Base-by-base conservation (phyloP, 75 land plant genomes). In the Cunninghamia lanceolata region DNA sequence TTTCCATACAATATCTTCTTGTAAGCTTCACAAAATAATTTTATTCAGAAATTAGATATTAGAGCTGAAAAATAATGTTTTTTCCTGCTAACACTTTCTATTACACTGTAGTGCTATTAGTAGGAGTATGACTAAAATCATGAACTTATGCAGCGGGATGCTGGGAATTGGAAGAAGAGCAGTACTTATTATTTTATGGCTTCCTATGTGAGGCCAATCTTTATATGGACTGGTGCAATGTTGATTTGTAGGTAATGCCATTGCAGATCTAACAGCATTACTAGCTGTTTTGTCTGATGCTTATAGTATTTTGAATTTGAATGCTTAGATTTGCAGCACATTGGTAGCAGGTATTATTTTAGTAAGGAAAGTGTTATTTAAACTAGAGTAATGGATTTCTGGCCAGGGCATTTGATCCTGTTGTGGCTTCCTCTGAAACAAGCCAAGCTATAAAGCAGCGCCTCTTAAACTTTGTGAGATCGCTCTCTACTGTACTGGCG, bases 381-480 rank as follows among this genome's bases (percentile, higher is more conserved):
- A 52, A 19, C 74, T 30, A 38, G n/a, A 10, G 32, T 66, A 28
- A 25, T 75, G 8, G 16, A 17, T 87, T 73, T 86, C 46, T 85
- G 5, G 87, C 73, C 89, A 97, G 99, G 89, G 95, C 89, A 47
- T 89, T 96, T 35, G 95, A 97, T 86, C 94, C 96, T 66, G 82
- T 96, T 38, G 84, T 91, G 43, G 74, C 95, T 50, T 88, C 98
- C 38, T 84, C 96, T 25, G 96, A 91, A 86, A 90, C 95, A 42
- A 95, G 96, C 87, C 98, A 96, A 85, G 92, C 88, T 79, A 92
- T 97, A 34, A 97, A 97, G 83, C 92, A 93, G 83, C 91, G 96
- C 30, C 88, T 96, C 68, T 17, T 97, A 82, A 92, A 90, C 85
- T 97, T 97, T 91, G 89, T 97, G 13, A 85, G 91, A 74, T 96